These are phyloP conservation scores for Ceratocystis harringtonii DNA, from an alignment of 2,329 filamentous ascomycete genomes.

Conservation along the genomic window DNA sequence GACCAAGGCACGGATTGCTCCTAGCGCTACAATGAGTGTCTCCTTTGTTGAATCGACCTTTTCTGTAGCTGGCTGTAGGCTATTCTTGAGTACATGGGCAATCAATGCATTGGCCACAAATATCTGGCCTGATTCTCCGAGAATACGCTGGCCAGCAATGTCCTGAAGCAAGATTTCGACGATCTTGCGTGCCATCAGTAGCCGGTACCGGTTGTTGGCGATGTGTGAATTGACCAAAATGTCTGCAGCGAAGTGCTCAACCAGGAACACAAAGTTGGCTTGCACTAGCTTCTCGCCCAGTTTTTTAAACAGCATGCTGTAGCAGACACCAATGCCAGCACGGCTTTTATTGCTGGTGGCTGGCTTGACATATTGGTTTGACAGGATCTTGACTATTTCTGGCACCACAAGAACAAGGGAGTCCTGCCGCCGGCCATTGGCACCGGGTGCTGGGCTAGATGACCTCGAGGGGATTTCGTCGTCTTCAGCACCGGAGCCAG, in stretches of 20 bases:
- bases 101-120: constrained; percentile 67
- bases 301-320: constrained; percentile 62
- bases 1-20: constrained; percentile 65
- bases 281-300: constrained; percentile 76
- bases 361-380: constrained; percentile 61
- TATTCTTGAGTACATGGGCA: constrained; percentile 85
- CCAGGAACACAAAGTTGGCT: constrained; percentile 63
- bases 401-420: constrained; percentile 58
- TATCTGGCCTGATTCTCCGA: constrained; percentile 80
- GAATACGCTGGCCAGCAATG: constrained; percentile 61
- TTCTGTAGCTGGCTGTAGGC: constrained; percentile 77
- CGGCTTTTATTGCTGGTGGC: constrained; percentile 68
- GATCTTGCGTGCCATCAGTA: constrained; percentile 71
- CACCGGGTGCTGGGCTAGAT: constrained; percentile 51
- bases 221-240: constrained; percentile 63
- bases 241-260: constrained; percentile 66
- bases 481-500: constrained; percentile 46
- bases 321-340: constrained; percentile 75
- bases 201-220: constrained; percentile 70
- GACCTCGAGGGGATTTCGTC: constrained; percentile 54
- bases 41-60: constrained; percentile 79
- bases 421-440: constrained; percentile 49
- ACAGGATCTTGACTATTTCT: constrained; percentile 67
- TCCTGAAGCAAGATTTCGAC: constrained; percentile 73
- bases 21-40: constrained; percentile 62